Percentiles rank a stretch among this genome's conserved stretches.
Conservation (phyloP, 306 rosid species). For the Benincasa hispida region DNA sequence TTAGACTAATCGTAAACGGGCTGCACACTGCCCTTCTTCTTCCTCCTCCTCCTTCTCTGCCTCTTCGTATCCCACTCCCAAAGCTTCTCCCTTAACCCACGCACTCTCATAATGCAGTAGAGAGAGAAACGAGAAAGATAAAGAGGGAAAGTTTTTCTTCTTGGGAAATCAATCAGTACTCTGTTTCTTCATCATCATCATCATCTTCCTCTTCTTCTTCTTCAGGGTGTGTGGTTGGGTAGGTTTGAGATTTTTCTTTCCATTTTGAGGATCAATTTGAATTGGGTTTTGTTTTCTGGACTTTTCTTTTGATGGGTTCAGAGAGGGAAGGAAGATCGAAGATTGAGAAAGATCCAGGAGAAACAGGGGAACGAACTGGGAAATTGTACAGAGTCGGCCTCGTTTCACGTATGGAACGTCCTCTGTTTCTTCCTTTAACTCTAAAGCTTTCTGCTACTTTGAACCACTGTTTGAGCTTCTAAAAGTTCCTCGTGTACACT, state of each 20-base stretch:
- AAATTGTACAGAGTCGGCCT: background rate
- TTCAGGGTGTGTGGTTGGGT: background rate
- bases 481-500: background rate
- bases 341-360: slow-evolving; percentile 4
- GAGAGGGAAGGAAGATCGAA: background rate
- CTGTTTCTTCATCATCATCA: background rate
- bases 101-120: background rate
- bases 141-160: background rate
- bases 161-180: background rate
- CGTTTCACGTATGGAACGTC: background rate
- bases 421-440: background rate
- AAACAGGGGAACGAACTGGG: background rate
- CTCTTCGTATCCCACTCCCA: background rate
- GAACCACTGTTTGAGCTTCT: background rate
- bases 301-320: slow-evolving; percentile 1
- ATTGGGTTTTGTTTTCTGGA: background rate
- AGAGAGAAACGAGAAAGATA: background rate
- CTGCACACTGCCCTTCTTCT: background rate
- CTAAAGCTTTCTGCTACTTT: background rate
- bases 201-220: background rate
- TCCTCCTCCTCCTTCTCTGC: background rate
- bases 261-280: background rate
- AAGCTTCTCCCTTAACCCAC: background rate
- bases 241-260: background rate
- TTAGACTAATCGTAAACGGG: background rate